These are phyloP conservation scores for Colletotrichum noveboracense DNA, from an alignment of 2,329 filamentous ascomycete species.

Conservation along the genomic window DNA sequence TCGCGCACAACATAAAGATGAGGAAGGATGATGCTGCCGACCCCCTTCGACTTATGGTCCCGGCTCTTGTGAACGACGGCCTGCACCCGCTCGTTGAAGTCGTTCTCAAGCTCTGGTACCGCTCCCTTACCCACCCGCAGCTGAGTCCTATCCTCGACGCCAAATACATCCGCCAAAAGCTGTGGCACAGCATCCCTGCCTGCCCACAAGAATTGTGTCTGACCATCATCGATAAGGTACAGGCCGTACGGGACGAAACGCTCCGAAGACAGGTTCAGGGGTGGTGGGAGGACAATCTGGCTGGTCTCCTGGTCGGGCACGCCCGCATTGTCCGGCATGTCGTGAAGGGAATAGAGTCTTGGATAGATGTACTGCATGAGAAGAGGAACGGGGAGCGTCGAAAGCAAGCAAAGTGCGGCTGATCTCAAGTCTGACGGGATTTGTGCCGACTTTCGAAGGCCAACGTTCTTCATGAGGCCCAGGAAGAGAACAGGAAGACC, in stretches of 20 bases:
- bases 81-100: slow-evolving; percentile 94
- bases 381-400: slow-evolving; percentile 87
- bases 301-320: slow-evolving; percentile 84
- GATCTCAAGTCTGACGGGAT: slow-evolving; percentile 94
- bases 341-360: slow-evolving; percentile 84
- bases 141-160: slow-evolving; percentile 79
- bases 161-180: slow-evolving; percentile 88
- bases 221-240: slow-evolving; percentile 95
- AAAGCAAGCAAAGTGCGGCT: slow-evolving; percentile 91
- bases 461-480: slow-evolving; percentile 94
- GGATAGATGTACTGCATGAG: slow-evolving; percentile 94
- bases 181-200: slow-evolving; percentile 92
- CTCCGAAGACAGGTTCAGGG: slow-evolving; percentile 86
- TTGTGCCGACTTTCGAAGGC: slow-evolving; percentile 88
- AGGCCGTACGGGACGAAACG: slow-evolving; percentile 87
- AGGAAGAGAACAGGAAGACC: slow-evolving; percentile 90
- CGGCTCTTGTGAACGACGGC: slow-evolving; percentile 91
- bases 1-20: slow-evolving; percentile 93
- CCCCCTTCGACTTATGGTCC: slow-evolving; percentile 84
- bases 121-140: slow-evolving; percentile 91
- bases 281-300: slow-evolving; percentile 85
- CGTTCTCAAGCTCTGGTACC: slow-evolving; percentile 87
- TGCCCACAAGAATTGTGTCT: slow-evolving; percentile 97
- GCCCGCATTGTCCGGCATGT: slow-evolving; percentile 95
- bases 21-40: slow-evolving; percentile 91